These are phyloP conservation scores for Beauveria sp. DNA, from an alignment of 2,329 filamentous ascomycete species.

Conservation along the genomic window DNA sequence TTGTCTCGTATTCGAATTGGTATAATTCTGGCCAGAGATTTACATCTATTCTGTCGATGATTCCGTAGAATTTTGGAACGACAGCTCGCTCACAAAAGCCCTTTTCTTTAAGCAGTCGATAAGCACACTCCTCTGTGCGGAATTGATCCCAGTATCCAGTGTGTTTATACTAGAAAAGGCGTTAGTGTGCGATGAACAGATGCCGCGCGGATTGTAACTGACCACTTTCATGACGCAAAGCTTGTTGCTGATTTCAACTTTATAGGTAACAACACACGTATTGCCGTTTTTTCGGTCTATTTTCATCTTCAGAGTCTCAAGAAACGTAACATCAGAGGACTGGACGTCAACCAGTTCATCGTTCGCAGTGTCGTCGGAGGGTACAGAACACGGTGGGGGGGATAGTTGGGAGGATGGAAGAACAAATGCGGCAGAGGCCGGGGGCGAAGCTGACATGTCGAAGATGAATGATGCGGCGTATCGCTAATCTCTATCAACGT, in stretches of 20 bases:
- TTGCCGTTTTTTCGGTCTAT: background rate
- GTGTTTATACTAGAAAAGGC: background rate
- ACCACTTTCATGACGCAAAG: background rate
- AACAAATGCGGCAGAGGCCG: background rate
- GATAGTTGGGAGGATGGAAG: background rate
- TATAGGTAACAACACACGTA: background rate
- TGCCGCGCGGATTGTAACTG: background rate
- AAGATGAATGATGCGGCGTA: background rate
- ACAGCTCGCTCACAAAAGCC: background rate
- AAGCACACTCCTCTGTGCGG: background rate
- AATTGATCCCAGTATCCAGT: background rate
- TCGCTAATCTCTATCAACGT: background rate
- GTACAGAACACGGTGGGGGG: background rate
- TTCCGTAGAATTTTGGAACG: background rate
- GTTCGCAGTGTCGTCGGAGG: background rate
- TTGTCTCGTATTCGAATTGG: background rate
- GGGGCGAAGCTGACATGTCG: background rate
- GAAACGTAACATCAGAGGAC: background rate
- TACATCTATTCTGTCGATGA: background rate
- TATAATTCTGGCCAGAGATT: background rate
- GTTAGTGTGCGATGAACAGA: background rate
- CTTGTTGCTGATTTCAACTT: background rate
- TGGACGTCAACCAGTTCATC: slow-evolving; percentile 14
- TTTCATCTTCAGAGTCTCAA: background rate
- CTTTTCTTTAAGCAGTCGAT: background rate